Evolutionary conservation across 2,329 filamentous ascomycete species (phyloP).

Genomic region (Karstenula rhodostoma): DNA sequence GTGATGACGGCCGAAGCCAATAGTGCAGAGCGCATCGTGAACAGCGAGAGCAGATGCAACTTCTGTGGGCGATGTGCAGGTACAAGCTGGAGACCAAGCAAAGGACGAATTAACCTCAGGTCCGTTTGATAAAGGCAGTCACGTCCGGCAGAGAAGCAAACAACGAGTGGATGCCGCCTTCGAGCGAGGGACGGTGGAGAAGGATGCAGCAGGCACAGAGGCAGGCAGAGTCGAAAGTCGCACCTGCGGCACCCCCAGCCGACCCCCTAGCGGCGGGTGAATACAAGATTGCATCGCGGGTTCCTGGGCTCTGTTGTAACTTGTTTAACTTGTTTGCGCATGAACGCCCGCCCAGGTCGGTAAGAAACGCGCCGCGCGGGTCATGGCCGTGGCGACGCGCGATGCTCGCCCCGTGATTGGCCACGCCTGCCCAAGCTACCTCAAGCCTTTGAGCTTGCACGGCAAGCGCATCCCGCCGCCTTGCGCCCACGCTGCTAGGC

Average conservation of each 20-base stretch:
- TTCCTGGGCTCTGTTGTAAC: not conserved
- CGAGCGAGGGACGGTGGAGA: slow-evolving; percentile 3
- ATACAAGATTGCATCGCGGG: slow-evolving; percentile 10
- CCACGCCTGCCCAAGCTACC: not conserved
- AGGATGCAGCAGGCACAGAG: not conserved
- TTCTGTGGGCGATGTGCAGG: not conserved
- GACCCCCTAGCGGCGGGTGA: slow-evolving; percentile 8
- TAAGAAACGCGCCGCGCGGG: slow-evolving; percentile 11
- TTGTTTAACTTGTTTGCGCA: no score
- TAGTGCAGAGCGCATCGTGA: slow-evolving; percentile 30
- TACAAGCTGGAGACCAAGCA: not conserved
- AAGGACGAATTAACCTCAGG: not conserved
- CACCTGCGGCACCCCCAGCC: not conserved
- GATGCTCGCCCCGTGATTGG: not conserved
- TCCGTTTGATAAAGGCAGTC: not conserved
- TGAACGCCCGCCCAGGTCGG: not conserved
- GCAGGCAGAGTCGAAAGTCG: not conserved
- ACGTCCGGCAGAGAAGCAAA: slow-evolving; percentile 1
- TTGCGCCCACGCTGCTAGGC: no score
- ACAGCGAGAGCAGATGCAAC: not conserved
- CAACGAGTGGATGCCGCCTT: slow-evolving; percentile 6
- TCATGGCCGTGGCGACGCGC: not conserved
- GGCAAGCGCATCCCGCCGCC: not conserved
- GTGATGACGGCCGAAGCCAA: slow-evolving; percentile 32
- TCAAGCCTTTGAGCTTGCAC: not conserved